Evolutionary conservation across 1,139 yeast species (phyloP), one percentile per base, ranked within the genome.

Genomic region (Arxiozyma slooffiae): DNA sequence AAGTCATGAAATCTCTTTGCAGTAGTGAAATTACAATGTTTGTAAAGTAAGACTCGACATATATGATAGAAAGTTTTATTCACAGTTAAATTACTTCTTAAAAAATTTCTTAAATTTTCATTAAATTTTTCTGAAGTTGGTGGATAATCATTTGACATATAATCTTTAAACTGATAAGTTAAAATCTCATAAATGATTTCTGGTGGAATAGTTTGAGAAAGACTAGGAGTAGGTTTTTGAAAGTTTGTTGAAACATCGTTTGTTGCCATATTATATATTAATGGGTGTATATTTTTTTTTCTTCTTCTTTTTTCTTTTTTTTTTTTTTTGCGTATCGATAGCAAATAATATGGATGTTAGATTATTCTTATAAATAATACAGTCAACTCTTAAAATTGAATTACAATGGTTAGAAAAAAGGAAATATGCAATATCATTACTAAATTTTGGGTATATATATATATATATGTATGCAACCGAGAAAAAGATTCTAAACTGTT

Each of bases 1-100:
- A 88, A 83, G 59, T 76, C 79, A 63, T 84, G 88, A 63, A 88
- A 88, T 18, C 92, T 77, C 56, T 82, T 86, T 2, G 96, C 95
- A 45, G 95, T 78, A 55, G 87, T 82, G 67, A 88, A 85, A 46
- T 67, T 66, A 50, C 72, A 67, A 51, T 69, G 69, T 46, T 63
- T 63, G 52, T 70, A 70, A 34, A 67, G 58, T 36, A 70, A 59
- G 49, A 69, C 67, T 38, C 64, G 57, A 41, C 67, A 67, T 34
- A 69, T 64, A 41, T 67, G 67, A 48, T 67, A 67, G 51, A 70
- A 70, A n/a, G 69, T 60, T 52, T 57, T 64, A 48, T 66, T 67
- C 2, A 70, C 71, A 0, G 69, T 60, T 11, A 70, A 54, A 49
- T 70, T 70, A 38, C 71, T 67, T 46, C 63, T 59, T 40, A 70